Evolutionary conservation across 192 early-diverging fungal species (phyloP).

Genomic region (Rhizoclosmatium globosum): DNA sequence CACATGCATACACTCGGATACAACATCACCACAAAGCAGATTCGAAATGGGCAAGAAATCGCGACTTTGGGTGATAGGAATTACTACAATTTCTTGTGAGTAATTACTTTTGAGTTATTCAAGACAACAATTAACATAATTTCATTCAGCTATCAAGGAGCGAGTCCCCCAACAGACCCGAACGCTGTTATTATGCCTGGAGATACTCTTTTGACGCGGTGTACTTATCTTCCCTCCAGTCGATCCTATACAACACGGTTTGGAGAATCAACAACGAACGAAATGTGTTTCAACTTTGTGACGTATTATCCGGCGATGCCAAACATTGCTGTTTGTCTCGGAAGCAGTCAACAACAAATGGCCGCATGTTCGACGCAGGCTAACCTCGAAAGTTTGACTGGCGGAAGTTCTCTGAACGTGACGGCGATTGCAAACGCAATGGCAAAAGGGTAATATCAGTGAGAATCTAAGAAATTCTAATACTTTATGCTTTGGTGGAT

Average conservation of each 20-base stretch:
- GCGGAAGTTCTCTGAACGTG: too few species aligned
- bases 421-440: too few species aligned
- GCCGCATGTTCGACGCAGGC: too few species aligned
- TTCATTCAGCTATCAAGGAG: slow-evolving; percentile 12
- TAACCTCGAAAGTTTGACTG: too few species aligned
- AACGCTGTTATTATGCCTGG: slow-evolving; percentile 30
- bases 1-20: slow-evolving; percentile 40
- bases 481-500: too few species aligned
- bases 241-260: background rate
- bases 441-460: too few species aligned
- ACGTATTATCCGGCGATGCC: slow-evolving; percentile 38
- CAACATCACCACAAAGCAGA: slow-evolving; percentile 35
- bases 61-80: slow-evolving; percentile 24
- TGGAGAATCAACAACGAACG: slow-evolving; percentile 22
- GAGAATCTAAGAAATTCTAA: too few species aligned
- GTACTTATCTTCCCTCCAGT: slow-evolving; percentile 33
- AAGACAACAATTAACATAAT: background rate
- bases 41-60: slow-evolving; percentile 35
- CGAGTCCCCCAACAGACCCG: background rate
- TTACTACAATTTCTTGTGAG: slow-evolving; percentile 40
- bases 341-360: too few species aligned
- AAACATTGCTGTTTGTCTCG: background rate
- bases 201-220: slow-evolving; percentile 40
- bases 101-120: background rate
- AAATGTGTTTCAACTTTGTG: slow-evolving; percentile 46